A percentile compares a stretch with the other conserved stretches of the same genome.
phyloP scores from a whole-genome alignment of 2,329 filamentous ascomycete genomes.

The Colletotrichum agaves region DNA sequence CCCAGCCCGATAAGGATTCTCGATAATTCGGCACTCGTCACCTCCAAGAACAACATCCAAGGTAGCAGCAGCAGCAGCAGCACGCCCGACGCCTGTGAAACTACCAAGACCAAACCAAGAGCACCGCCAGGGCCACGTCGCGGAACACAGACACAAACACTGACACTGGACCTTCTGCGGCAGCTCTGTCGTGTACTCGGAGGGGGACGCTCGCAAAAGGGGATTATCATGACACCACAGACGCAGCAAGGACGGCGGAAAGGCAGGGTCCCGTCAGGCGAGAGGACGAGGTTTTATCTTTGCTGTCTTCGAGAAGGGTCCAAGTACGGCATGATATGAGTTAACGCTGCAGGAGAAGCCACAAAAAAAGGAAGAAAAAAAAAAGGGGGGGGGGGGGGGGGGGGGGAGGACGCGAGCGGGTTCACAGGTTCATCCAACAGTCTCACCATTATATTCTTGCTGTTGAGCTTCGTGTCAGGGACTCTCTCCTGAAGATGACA shows the following conservation, averaged over 20 bases:
- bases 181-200: constrained; percentile 5
- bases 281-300: background rate
- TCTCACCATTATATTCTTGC: too few species aligned
- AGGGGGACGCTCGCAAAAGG: background rate
- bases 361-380: too few species aligned
- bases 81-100: background rate
- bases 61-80: background rate
- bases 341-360: background rate
- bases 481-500: too few species aligned
- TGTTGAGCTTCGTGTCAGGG: background rate
- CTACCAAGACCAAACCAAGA: background rate
- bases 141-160: constrained; percentile 3
- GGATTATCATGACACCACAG: constrained; percentile 18
- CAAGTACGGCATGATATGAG: background rate
- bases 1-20: background rate
- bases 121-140: constrained; percentile 24
- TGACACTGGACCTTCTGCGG: constrained; percentile 24
- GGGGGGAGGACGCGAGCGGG: background rate
- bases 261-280: constrained; percentile 5
- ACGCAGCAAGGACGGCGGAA: constrained; percentile 21
- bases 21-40: background rate
- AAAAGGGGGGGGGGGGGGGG: too few species aligned
- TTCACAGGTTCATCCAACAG: background rate
- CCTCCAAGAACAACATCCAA: background rate
- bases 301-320: constrained; percentile 13